These are phyloP conservation scores for Aspergillus egyptiacus DNA, from an alignment of 495 filamentous ascomycete species.

Conservation along the genomic window DNA sequence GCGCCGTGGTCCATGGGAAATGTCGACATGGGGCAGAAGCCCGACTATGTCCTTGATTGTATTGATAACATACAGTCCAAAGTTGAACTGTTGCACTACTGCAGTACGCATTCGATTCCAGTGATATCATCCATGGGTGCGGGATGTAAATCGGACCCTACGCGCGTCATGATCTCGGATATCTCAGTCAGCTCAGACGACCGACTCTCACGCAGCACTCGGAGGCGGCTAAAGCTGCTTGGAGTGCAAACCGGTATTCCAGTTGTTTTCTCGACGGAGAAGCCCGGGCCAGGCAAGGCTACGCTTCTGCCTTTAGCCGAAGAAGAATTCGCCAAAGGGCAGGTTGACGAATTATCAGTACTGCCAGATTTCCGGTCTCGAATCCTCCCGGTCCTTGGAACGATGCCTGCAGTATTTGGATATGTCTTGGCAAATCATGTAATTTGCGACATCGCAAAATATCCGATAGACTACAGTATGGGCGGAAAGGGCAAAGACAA, in stretches of 20 bases:
- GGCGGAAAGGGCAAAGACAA: conserved; percentile 76
- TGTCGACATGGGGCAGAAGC: conserved; percentile 52
- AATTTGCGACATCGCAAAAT: conserved; percentile 76
- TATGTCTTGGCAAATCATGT: conserved; percentile 87
- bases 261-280: conserved; percentile 89
- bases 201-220: conserved; percentile 76
- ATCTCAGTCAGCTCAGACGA: conserved; percentile 88
- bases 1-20: conserved; percentile 48
- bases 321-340: conserved; percentile 83
- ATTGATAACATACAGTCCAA: conserved; percentile 99
- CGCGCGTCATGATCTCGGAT: conserved; percentile 83
- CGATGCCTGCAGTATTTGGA: conserved; percentile 95
- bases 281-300: conserved; percentile 85
- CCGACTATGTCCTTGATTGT: conserved; percentile 88
- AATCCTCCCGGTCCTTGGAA: conserved; percentile 90
- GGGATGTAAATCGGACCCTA: conserved; percentile 95
- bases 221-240: conserved; percentile 68
- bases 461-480: conserved; percentile 76
- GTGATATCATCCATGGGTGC: conserved; percentile 97
- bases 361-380: conserved; percentile 88
- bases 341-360: conserved; percentile 78
- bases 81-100: conserved; percentile 85
- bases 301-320: conserved; percentile 79
- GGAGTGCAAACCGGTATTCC: conserved; percentile 83
- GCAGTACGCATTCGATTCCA: conserved; percentile 62